Evolutionary conservation across 75 land plant genomes (phyloP).

Genomic region (Picea glauca): DNA sequence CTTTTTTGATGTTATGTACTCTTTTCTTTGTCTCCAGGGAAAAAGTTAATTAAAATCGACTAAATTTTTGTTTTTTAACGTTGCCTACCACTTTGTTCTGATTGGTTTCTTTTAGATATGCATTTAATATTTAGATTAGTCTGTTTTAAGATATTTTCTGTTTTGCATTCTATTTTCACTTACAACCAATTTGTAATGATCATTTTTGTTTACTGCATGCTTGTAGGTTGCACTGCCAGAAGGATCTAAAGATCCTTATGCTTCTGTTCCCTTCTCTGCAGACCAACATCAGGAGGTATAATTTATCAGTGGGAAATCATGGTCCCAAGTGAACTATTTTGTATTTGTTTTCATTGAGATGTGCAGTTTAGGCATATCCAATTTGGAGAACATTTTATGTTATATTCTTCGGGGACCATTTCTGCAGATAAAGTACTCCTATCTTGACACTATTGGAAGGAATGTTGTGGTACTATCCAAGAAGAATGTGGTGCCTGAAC

Average conservation of each 20-base stretch:
- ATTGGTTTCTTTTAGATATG: background rate
- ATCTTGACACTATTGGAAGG: constrained; percentile 88
- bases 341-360: background rate
- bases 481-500: constrained; percentile 81
- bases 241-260: constrained; percentile 75
- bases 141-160: background rate
- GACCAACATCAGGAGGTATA: constrained; percentile 73
- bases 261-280: constrained; percentile 61
- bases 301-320: background rate
- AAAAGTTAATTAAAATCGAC: background rate
- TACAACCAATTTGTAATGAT: background rate
- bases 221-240: constrained; percentile 93
- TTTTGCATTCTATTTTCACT: background rate
- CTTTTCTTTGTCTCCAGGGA: background rate
- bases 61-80: background rate
- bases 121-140: too few species aligned
- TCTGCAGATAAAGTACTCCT: constrained; percentile 75
- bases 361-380: background rate
- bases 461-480: constrained; percentile 77
- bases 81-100: background rate
- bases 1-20: background rate
- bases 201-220: background rate
- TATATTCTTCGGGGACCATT: background rate
- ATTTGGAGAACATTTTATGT: background rate
- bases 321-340: background rate